Percentiles rank a stretch among this genome's conserved stretches.
These are phyloP conservation scores for Entelexis sorbosivorans DNA, from an alignment of 1,139 yeast species.

Conservation along the genomic window DNA sequence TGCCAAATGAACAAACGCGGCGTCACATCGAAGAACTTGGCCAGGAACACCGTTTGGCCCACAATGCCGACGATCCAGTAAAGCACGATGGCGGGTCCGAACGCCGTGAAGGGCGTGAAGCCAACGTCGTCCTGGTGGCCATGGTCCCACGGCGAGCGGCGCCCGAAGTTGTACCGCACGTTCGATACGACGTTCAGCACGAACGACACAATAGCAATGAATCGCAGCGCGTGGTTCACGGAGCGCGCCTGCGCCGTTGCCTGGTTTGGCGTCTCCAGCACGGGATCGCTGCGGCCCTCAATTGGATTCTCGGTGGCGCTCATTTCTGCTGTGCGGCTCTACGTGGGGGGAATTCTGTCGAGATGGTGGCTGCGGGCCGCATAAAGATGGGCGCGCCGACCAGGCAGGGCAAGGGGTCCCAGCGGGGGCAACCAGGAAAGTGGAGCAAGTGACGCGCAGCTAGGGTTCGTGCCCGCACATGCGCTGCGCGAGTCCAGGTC, in stretches of 20 bases:
- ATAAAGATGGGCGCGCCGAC: neutral
- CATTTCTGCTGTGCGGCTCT: neutral
- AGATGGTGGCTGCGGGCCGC: neutral
- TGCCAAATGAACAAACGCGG: conserved; percentile 44
- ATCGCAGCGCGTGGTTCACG: conserved; percentile 11
- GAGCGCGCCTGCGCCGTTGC: neutral
- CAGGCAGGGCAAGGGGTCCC: neutral
- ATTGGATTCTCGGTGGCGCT: neutral
- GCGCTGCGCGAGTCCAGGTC: too few relatives aligned
- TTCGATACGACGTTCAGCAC: conserved; percentile 46
- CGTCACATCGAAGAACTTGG: conserved; percentile 42
- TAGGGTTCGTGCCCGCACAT: neutral
- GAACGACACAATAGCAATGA: conserved; percentile 32
- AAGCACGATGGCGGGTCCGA: conserved; percentile 40
- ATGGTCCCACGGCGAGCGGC: conserved; percentile 34
- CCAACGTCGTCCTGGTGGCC: conserved; percentile 32
- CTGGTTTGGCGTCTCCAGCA: conserved; percentile 3
- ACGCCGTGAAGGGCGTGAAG: conserved; percentile 60
- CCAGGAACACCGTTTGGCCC: conserved; percentile 45
- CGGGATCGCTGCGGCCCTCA: neutral
- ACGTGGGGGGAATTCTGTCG: neutral
- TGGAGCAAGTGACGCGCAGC: neutral
- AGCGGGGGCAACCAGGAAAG: neutral
- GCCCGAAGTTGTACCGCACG: conserved; percentile 44
- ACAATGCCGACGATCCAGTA: conserved; percentile 50